Conservation (phyloP, 2,329 filamentous ascomycete genomes). For the Kalaharituber pfeilii region DNA sequence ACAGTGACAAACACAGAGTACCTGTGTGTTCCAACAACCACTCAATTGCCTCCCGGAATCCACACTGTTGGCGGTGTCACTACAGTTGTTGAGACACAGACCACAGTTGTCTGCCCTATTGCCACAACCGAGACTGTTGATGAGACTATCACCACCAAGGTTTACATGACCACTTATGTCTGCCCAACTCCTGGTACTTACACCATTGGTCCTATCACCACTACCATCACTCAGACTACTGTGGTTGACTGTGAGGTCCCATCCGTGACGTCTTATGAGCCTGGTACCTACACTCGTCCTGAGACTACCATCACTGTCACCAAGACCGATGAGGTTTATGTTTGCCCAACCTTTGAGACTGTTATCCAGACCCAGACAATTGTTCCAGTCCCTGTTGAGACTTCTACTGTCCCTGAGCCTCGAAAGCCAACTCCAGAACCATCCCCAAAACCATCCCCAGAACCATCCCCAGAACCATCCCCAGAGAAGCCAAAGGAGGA, state of each 20-base stretch:
- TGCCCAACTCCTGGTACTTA: conserved; percentile 60
- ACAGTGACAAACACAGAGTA: conserved; percentile 50
- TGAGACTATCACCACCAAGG: conserved; percentile 45
- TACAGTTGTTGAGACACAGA: conserved; percentile 47
- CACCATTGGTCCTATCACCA: conserved; percentile 53
- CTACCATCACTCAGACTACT: conserved; percentile 36
- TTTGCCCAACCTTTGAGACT: conserved; percentile 40
- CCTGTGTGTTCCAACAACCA: conserved; percentile 46
- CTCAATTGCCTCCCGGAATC: conserved; percentile 44
- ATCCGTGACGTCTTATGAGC: conserved; percentile 43
- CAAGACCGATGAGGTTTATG: conserved; percentile 48
- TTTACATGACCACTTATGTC: conserved; percentile 52
- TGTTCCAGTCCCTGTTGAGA: conserved; percentile 19
- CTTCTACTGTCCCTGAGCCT: conserved; percentile 17
- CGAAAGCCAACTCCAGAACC: conserved; percentile 20
- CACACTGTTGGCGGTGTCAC: conserved; percentile 57
- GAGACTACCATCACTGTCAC: conserved; percentile 50
- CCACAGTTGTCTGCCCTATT: conserved; percentile 53
- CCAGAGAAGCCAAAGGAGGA: conserved; percentile 17
- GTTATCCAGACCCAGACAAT: conserved; percentile 19
- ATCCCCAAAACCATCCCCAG: conserved; percentile 5
- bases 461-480: conserved; percentile 6
- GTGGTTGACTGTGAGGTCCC: conserved; percentile 45
- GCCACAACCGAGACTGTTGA: conserved; percentile 44
- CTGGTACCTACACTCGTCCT: conserved; percentile 57